Base-by-base conservation (phyloP, 2,329 filamentous ascomycete species). In the Fusarium longipes region DNA sequence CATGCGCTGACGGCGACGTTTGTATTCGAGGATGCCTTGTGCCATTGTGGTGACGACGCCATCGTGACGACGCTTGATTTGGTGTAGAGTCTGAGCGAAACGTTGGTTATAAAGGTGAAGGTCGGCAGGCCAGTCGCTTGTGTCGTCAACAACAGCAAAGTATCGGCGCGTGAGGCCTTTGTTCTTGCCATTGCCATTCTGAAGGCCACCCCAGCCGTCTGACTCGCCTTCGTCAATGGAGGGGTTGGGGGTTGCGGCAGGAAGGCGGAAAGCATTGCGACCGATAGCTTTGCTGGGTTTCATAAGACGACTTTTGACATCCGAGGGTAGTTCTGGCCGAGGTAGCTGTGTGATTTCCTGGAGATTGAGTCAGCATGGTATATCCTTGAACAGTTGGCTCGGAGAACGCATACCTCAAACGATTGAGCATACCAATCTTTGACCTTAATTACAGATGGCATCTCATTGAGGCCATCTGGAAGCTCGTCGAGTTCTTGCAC, bases 341-440 rank as follows among this genome's bases (percentile, higher is more conserved):
- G 91, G 88, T 8, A 99, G 85, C 56, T 87, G 89, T 70, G 94
- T 97, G 79, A 99, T 96, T 86, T 99, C 96, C 93, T 95, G 71
- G 27, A 35, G 47, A 17, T 15, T 18, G 40, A 44, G 67, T 73
- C 24, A 73, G 57, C 33, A 43, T 44, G 44, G 25, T 30, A 27
- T 30, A 27, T 33, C 22, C 22, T 11, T 36, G 17, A 6, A 32
- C 5, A 51, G 30, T 39, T 40, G 38, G 10, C 5, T 43, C 25
- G 6, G 18, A 22, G 14, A 17, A 30, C 20, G 39, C 70, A 73
- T 87, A 97, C 94, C 89, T 99, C 96, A 76, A 99, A 99, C 50
- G 96, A 99, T 82, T 99, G 96, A 68, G 95, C 96, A 79, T 99
- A 99, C 96, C 96, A 99, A 76, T 98, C 94, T 78, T 94, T 91